These are phyloP conservation scores for Lipomyces yamadae DNA, from an alignment of 805 yeast species.

Conservation along the genomic window DNA sequence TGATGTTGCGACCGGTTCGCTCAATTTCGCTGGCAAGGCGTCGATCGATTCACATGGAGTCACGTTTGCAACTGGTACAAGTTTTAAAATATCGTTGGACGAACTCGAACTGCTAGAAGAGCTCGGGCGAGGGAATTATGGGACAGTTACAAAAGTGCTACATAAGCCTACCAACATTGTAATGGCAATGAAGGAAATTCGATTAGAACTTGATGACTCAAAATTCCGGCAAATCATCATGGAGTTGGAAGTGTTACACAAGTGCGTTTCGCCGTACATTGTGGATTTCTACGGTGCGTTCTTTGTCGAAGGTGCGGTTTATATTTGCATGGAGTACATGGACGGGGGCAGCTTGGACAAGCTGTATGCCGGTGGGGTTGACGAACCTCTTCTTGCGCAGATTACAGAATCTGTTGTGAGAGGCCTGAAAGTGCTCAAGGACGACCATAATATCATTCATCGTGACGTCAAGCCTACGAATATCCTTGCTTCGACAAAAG, in stretches of 20 bases:
- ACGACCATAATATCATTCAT: conserved; percentile 88
- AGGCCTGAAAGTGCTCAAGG: conserved; percentile 85
- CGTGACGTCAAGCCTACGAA: conserved; percentile 97
- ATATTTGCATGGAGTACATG: conserved; percentile 98
- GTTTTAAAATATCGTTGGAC: conserved; percentile 83
- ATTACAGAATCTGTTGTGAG: conserved; percentile 78
- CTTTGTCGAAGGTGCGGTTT: conserved; percentile 96
- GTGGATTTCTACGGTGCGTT: conserved; percentile 98
- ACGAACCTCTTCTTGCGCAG: conserved; percentile 78
- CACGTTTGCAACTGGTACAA: conserved; percentile 85
- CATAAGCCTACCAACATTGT: conserved; percentile 90
- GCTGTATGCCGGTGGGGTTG: conserved; percentile 65
- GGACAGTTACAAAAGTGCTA: conserved; percentile 89
- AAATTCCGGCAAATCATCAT: conserved; percentile 91
- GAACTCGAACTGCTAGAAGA: conserved; percentile 75
- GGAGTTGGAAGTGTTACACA: conserved; percentile 94
- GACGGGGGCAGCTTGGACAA: conserved; percentile 94
- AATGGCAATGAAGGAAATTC: conserved; percentile 98
- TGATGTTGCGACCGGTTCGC: conserved; percentile 88
- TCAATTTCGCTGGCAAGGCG: conserved; percentile 92
- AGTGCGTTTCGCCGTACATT: conserved; percentile 85
- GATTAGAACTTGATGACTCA: conserved; percentile 90
- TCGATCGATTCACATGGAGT: conserved; percentile 90
- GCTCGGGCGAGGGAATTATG: conserved; percentile 94
- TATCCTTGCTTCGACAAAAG: conserved; percentile 77